A percentile compares a stretch with the other conserved stretches of the same genome.
phyloP scores from a whole-genome alignment of 1,284 basidiomycete genomes.

The Ustilago loliicola region DNA sequence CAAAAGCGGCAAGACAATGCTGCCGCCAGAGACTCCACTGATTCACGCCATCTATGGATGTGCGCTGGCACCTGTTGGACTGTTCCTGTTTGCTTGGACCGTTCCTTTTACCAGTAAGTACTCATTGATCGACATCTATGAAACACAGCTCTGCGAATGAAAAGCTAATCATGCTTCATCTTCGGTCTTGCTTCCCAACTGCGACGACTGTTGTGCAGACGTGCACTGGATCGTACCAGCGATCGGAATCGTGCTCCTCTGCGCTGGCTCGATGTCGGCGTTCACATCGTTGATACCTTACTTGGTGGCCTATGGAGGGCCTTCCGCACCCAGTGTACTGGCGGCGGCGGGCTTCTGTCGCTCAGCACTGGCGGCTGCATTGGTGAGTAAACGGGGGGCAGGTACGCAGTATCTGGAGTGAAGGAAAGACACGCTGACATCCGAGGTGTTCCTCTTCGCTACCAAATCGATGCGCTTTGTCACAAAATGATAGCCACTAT shows the following conservation, averaged over 20 bases:
- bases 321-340: slow-evolving; percentile 42
- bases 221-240: slow-evolving; percentile 47
- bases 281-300: slow-evolving; percentile 49
- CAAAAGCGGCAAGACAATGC: slow-evolving; percentile 25
- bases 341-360: slow-evolving; percentile 46
- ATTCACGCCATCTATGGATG: slow-evolving; percentile 46
- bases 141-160: too few species aligned
- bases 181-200: not conserved
- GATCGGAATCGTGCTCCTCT: slow-evolving; percentile 40
- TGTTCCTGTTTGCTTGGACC: slow-evolving; percentile 45
- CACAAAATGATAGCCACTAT: slow-evolving; percentile 23
- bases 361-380: slow-evolving; percentile 36
- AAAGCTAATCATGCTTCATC: not conserved
- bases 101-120: slow-evolving; percentile 36
- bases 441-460: too few species aligned
- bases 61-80: slow-evolving; percentile 30
- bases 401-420: too few species aligned
- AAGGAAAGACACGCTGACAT: too few species aligned
- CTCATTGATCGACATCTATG: too few species aligned
- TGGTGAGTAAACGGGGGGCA: slow-evolving; percentile 16
- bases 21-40: slow-evolving; percentile 37
- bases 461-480: too few species aligned
- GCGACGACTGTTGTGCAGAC: not conserved
- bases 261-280: slow-evolving; percentile 41
- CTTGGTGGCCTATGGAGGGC: slow-evolving; percentile 41